Base-by-base conservation (phyloP, 2,329 filamentous ascomycete species). In the Sporothrix globosa region DNA sequence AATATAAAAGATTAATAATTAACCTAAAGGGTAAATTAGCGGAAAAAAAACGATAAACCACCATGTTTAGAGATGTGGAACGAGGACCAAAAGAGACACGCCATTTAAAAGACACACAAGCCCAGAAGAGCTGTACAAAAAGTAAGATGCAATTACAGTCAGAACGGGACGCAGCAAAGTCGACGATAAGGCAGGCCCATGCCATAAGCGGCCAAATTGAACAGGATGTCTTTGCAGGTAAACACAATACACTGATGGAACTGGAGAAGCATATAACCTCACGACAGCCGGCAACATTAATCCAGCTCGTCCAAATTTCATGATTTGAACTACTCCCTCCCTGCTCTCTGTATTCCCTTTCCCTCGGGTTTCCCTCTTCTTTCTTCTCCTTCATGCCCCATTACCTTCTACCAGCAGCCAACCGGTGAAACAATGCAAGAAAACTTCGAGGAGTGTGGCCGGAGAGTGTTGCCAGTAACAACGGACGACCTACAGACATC, bases 211-310 rank as follows among this genome's bases (percentile, higher is more conserved):
- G 41, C 41, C 10, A 44, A 44, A 17, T 44, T 17, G 9, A 17
- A 13, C 7, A 50, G 48, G 48, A 2, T n/a, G 41, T 11, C n/a
- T 44, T 5, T 9, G n/a, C 39, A 46, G n/a, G 13, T 39, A 24
- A 13, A 46, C 39, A 44, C 39, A 27, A 17, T 4, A 27, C 41
- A 39, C 58, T 46, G 58, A 46, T 44, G 58, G 58, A 39, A 46
- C 19, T n/a, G 41, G n/a, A 21, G 21, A 63, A 48, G 44, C 61
- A 65, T 65, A 65, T 65, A 50, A 34, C 44, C 17, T 50, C 61
- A 50, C 13, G 39, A 46, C n/a, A 27, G 21, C 58, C 39, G 21
- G 39, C 13, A 63, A 21, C 58, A 6, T 27, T 4, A 34, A 46
- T n/a, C 21, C 17, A 21, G 19, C 19, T 50, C 10, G 21, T 39